These are phyloP conservation scores for Coemansia sp. DNA, from an alignment of 192 early-diverging fungal species.

Conservation along the genomic window DNA sequence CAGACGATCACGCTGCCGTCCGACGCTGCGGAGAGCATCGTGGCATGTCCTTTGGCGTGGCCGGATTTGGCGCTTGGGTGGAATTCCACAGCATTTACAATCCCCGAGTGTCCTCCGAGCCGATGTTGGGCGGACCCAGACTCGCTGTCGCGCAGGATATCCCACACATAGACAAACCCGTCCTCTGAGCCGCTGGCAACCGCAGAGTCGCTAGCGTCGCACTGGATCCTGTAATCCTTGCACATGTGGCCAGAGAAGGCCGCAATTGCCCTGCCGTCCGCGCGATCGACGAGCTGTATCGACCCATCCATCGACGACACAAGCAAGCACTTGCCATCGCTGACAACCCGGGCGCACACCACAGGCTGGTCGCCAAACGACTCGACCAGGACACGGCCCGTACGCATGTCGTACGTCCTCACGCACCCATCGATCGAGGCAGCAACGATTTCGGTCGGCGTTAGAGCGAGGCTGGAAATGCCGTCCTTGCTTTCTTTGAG, in stretches of 20 bases:
- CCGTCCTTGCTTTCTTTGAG: slow-evolving; percentile 87
- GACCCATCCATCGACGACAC: slow-evolving; percentile 77
- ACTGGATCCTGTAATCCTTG: slow-evolving; percentile 72
- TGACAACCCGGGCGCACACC: slow-evolving; percentile 70
- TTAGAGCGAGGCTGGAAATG: slow-evolving; percentile 76
- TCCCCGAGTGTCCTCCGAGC: slow-evolving; percentile 35
- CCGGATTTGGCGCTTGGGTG: slow-evolving; percentile 23
- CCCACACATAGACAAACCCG: slow-evolving; percentile 85
- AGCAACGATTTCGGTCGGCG: slow-evolving; percentile 72
- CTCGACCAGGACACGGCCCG: slow-evolving; percentile 71
- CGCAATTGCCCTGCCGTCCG: slow-evolving; percentile 70
- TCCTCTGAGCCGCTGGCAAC: slow-evolving; percentile 92
- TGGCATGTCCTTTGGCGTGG: slow-evolving; percentile 3
- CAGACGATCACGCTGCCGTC: slow-evolving; percentile 48
- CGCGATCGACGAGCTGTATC: slow-evolving; percentile 83
- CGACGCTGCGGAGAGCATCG: slow-evolving; percentile 38
- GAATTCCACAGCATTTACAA: slow-evolving; percentile 42
- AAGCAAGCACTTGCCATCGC: slow-evolving; percentile 74
- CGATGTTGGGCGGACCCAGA: not conserved
- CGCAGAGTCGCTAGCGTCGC: slow-evolving; percentile 71
- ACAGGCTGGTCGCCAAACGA: slow-evolving; percentile 78
- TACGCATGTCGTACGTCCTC: slow-evolving; percentile 85
- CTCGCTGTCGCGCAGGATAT: slow-evolving; percentile 66
- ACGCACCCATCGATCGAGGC: slow-evolving; percentile 86
- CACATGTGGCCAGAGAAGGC: slow-evolving; percentile 85